Percentiles rank a stretch among this genome's conserved stretches.
phyloP scores from a whole-genome alignment of 2,329 filamentous ascomycete species.

The Hypoxylon sp. region DNA sequence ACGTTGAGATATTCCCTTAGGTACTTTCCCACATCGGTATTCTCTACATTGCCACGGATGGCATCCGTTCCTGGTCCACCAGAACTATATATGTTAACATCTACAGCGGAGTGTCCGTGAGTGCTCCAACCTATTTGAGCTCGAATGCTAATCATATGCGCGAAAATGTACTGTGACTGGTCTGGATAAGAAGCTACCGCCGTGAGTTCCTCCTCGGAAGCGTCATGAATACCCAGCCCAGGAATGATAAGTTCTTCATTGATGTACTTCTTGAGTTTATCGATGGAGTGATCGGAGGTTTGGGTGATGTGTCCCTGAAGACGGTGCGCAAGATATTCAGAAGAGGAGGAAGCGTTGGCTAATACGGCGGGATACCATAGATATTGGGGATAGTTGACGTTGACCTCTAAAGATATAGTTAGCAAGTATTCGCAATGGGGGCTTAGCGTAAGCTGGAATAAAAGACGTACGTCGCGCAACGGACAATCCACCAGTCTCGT shows the following conservation, averaged over 20 bases:
- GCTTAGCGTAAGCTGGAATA: no score
- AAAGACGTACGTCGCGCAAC: slow-evolving; percentile 73
- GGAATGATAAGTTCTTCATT: slow-evolving; percentile 71
- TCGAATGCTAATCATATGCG: slow-evolving; percentile 85
- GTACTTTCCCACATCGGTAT: slow-evolving; percentile 89
- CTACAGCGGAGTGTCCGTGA: slow-evolving; percentile 90
- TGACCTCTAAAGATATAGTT: slow-evolving; percentile 54
- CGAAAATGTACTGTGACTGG: slow-evolving; percentile 67
- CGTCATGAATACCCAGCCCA: slow-evolving; percentile 80
- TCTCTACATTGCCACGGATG: slow-evolving; percentile 89
- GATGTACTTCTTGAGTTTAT: slow-evolving; percentile 69
- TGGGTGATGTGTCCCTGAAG: slow-evolving; percentile 67
- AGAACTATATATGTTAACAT: slow-evolving; percentile 95
- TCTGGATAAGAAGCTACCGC: slow-evolving; percentile 67
- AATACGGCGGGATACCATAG: slow-evolving; percentile 86
- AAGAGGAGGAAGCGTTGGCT: slow-evolving; percentile 77
- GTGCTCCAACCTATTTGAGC: slow-evolving; percentile 94
- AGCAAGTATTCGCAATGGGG: slow-evolving; percentile 53
- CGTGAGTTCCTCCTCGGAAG: slow-evolving; percentile 74
- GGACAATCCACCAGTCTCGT: slow-evolving; percentile 91
- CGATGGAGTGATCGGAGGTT: slow-evolving; percentile 41
- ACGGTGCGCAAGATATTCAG: slow-evolving; percentile 72
- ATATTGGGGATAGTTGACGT: slow-evolving; percentile 63
- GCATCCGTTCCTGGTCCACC: slow-evolving; percentile 68
- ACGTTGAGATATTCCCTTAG: slow-evolving; percentile 80